Percentiles rank a stretch among this genome's conserved stretches.
Evolutionary conservation across 2,329 filamentous ascomycete species (phyloP).

Genomic region (Mollisiaceae sp.): DNA sequence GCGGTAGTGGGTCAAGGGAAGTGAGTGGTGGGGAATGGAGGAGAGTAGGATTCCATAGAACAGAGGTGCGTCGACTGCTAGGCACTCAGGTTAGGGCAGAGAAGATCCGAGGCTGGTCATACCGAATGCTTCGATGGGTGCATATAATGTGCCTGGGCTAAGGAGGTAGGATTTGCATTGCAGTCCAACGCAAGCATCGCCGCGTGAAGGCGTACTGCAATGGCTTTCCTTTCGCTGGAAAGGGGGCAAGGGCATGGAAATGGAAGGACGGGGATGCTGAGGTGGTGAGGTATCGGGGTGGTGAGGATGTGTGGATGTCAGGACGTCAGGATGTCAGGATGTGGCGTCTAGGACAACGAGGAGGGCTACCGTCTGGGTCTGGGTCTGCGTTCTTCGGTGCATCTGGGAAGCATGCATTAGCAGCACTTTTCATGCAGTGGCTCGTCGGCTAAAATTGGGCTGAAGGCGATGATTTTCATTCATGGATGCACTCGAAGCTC

Average conservation of each 20-base stretch:
- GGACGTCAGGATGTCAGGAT: background rate
- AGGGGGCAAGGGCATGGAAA: background rate
- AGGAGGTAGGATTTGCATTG: slow-evolving; percentile 20
- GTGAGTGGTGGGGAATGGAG: background rate
- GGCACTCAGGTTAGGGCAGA: background rate
- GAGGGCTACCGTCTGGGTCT: slow-evolving; percentile 5
- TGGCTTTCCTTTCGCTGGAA: background rate
- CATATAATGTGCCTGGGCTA: slow-evolving; percentile 29
- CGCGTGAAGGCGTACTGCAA: background rate
- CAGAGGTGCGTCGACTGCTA: slow-evolving; percentile 2
- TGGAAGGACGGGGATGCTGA: background rate
- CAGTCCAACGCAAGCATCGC: slow-evolving; percentile 2
- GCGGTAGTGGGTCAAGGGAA: slow-evolving; percentile 9
- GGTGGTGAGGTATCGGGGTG: background rate
- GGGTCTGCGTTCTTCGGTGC: slow-evolving; percentile 4
- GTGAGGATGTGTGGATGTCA: background rate
- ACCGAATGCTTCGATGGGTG: slow-evolving; percentile 16
- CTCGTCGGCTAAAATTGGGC: slow-evolving; percentile 9
- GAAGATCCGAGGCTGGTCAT: slow-evolving; percentile 20
- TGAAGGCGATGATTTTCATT: background rate
- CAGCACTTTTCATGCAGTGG: slow-evolving; percentile 14
- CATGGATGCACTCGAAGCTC: background rate
- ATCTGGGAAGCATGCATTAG: background rate
- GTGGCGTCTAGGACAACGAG: slow-evolving; percentile 7
- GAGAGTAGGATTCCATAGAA: background rate